Evolutionary conservation across 176 grass and related monocot genomes (phyloP).

Genomic region (Zea luxurians): DNA sequence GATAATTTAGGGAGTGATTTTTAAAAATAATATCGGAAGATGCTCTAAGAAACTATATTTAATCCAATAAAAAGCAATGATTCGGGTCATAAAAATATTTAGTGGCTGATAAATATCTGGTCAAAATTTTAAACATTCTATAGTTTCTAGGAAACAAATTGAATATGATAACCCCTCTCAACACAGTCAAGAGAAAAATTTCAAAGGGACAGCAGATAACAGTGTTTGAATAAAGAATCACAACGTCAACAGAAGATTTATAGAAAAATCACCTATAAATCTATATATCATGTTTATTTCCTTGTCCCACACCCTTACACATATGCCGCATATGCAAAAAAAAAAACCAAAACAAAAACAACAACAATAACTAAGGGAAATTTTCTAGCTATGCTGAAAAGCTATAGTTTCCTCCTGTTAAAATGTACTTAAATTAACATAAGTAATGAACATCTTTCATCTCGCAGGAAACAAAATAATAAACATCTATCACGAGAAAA

Average conservation of each 20-base stretch:
- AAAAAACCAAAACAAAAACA: not conserved
- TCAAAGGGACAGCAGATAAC: not conserved
- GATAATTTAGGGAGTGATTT: too few relatives aligned
- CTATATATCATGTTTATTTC: constrained; percentile 14
- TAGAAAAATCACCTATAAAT: not conserved
- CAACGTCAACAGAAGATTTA: not conserved
- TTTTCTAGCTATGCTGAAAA: constrained; percentile 3
- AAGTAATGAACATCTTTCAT: constrained; percentile 21
- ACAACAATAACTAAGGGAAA: not conserved
- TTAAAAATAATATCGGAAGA: too few relatives aligned
- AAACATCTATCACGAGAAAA: constrained; percentile 22
- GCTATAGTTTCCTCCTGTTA: not conserved
- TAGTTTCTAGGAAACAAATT: too few relatives aligned
- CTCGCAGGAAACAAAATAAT: constrained; percentile 24
- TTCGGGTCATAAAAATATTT: too few relatives aligned
- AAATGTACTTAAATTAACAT: constrained; percentile 20
- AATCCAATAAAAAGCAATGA: too few relatives aligned
- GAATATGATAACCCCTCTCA: not conserved
- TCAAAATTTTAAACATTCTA: not conserved
- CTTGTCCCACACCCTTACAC: not conserved
- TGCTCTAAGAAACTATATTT: too few relatives aligned
- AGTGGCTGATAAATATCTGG: not conserved
- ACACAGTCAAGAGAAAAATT: not conserved
- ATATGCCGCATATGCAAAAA: not conserved
- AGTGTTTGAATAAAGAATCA: not conserved